Conservation (phyloP, 345 rosid species). For the Rhizophora apiculata region DNA sequence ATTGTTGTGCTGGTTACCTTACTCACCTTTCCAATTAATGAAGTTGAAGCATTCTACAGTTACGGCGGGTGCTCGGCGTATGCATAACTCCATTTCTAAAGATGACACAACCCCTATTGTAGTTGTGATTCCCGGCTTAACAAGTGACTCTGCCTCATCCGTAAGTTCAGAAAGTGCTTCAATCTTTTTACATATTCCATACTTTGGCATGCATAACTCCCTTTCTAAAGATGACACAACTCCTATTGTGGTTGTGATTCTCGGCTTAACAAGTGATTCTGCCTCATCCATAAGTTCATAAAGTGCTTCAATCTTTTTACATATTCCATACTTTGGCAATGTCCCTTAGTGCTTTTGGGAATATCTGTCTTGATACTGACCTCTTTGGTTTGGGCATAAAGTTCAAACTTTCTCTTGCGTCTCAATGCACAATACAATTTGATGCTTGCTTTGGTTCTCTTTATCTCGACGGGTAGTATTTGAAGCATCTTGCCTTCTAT, state of each 20-base stretch:
- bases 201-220: slow-evolving; percentile 21
- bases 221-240: slow-evolving; percentile 47
- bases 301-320: background rate
- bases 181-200: too few relatives aligned
- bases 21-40: background rate
- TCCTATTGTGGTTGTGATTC: slow-evolving; percentile 58
- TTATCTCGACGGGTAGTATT: slow-evolving; percentile 46
- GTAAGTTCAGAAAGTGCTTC: slow-evolving; percentile 58
- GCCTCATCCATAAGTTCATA: slow-evolving; percentile 48
- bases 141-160: slow-evolving; percentile 62
- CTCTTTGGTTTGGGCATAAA: background rate
- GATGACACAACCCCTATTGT: slow-evolving; percentile 56
- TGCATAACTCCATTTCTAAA: slow-evolving; percentile 27
- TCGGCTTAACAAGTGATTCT: slow-evolving; percentile 76
- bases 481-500: slow-evolving; percentile 68
- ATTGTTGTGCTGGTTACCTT: background rate
- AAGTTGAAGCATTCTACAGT: slow-evolving; percentile 27
- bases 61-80: slow-evolving; percentile 21
- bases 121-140: slow-evolving; percentile 65
- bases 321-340: background rate
- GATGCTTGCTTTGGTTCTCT: background rate
- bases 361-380: background rate
- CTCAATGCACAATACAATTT: background rate
- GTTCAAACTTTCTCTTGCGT: background rate
- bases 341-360: background rate